Evolutionary conservation across 2,329 filamentous ascomycete genomes (phyloP).

Genomic region (Daldinia eschscholtzii): DNA sequence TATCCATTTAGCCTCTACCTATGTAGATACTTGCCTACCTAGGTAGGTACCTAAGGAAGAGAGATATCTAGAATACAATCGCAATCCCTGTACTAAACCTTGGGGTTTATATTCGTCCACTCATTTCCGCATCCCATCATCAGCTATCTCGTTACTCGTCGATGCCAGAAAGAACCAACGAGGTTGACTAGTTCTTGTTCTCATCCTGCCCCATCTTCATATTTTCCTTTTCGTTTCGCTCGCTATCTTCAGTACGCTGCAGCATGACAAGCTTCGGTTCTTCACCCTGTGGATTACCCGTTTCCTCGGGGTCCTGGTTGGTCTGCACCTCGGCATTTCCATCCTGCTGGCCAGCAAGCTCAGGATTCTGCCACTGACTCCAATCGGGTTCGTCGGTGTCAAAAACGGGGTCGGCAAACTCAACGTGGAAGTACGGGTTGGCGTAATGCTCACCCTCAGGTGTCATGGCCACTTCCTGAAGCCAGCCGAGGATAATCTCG

Average conservation of each 20-base stretch:
- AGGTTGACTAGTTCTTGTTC: background rate
- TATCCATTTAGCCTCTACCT: background rate
- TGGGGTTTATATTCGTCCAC: background rate
- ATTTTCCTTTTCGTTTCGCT: background rate
- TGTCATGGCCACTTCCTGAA: conserved; percentile 65
- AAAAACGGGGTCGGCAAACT: conserved; percentile 39
- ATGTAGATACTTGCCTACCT: background rate
- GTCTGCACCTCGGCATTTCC: background rate
- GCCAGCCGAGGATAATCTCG: conserved; percentile 68
- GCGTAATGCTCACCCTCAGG: conserved; percentile 52
- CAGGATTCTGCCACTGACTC: conserved; percentile 29
- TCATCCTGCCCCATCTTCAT: background rate
- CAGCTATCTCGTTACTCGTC: too few relatives aligned
- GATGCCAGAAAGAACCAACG: background rate
- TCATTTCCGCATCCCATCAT: background rate
- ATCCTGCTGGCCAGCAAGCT: conserved; percentile 5
- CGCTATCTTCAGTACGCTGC: background rate
- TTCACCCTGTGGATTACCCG: background rate
- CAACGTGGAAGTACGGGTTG: conserved; percentile 57
- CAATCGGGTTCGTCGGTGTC: conserved; percentile 49
- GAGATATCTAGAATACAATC: background rate
- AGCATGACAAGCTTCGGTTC: background rate
- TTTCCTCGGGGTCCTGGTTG: conserved; percentile 7
- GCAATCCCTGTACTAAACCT: background rate
- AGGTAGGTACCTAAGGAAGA: background rate